These are phyloP conservation scores for Bryopsis sp. DNA, from an alignment of 139 green algal genomes.

Conservation along the genomic window DNA sequence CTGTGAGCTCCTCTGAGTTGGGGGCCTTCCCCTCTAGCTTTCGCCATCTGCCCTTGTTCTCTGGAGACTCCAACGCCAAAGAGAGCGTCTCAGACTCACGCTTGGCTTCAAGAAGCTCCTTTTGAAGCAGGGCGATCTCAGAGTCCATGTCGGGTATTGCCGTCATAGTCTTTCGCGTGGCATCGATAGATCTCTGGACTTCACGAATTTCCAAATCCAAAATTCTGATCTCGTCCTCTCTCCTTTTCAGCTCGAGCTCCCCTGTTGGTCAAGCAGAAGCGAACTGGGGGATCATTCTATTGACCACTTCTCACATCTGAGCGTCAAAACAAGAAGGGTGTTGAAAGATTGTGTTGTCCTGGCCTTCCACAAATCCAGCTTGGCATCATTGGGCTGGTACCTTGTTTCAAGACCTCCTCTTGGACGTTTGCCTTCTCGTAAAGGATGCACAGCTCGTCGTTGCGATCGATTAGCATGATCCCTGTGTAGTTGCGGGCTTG, in stretches of 20 bases:
- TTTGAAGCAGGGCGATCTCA: conserved; percentile 25
- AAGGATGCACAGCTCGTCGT: conserved; percentile 78
- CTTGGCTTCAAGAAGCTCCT: conserved; percentile 48
- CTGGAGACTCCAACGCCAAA: conserved; percentile 57
- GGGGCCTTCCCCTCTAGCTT: conserved; percentile 65
- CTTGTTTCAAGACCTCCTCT: conserved; percentile 37
- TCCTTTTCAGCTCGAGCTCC: conserved; percentile 36
- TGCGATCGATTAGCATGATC: conserved; percentile 69
- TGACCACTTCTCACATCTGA: too few relatives aligned
- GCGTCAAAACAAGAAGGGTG: too few relatives aligned
- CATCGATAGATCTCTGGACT: conserved; percentile 41
- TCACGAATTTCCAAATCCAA: conserved; percentile 51
- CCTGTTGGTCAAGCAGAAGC: conserved; percentile 24
- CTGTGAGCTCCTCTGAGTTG: conserved; percentile 18
- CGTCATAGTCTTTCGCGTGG: conserved; percentile 38
- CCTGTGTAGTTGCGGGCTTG: conserved; percentile 52
- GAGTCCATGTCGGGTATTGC: conserved; percentile 33
- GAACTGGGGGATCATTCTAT: too few relatives aligned
- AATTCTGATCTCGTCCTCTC: conserved; percentile 58
- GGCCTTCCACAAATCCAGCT: too few relatives aligned
- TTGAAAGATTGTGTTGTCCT: too few relatives aligned
- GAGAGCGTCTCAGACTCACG: conserved; percentile 46
- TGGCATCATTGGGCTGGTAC: conserved; percentile 14
- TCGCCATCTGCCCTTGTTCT: conserved; percentile 50
- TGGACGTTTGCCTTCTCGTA: conserved; percentile 74